A percentile compares a stretch with the other conserved stretches of the same genome.
Conservation (phyloP, 331 rosid genomes). For the Acacia pycnantha region DNA sequence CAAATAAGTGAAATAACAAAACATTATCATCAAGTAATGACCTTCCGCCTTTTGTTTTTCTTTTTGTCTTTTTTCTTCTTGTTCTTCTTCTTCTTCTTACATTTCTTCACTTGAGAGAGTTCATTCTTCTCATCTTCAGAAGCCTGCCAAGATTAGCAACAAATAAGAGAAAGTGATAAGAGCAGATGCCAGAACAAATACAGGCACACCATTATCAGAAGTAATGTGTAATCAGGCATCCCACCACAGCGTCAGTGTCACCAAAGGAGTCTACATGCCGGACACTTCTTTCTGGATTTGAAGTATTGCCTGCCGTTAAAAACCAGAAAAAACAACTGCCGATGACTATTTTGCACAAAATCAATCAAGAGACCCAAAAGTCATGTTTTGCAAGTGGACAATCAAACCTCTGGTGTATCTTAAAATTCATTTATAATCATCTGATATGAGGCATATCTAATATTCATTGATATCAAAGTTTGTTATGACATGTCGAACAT, state of each 20-base stretch:
- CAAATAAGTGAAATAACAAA: conserved; percentile 19
- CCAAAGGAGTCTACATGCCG: conserved; percentile 78
- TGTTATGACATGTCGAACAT: neutral
- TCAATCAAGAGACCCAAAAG: neutral
- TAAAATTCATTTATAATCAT: neutral
- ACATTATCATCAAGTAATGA: conserved; percentile 3
- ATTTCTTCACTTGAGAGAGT: conserved; percentile 29
- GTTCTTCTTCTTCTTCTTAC: conserved; percentile 44
- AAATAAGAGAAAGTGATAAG: conserved; percentile 7
- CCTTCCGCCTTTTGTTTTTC: conserved; percentile 56
- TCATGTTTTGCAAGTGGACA: neutral
- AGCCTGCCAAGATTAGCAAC: conserved; percentile 44
- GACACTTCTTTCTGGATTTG: conserved; percentile 49
- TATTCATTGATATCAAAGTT: neutral
- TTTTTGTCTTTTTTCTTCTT: conserved; percentile 25
- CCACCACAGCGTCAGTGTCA: conserved; percentile 63
- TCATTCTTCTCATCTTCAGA: conserved; percentile 41
- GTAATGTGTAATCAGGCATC: conserved; percentile 34
- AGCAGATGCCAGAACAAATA: neutral
- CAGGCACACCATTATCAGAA: neutral
- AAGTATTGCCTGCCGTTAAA: conserved; percentile 55
- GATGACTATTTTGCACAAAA: neutral
- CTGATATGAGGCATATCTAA: neutral
- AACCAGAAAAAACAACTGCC: neutral
- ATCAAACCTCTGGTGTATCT: neutral